Conservation (phyloP, 768 basidiomycete genomes). For the Tylopilus sp. region DNA sequence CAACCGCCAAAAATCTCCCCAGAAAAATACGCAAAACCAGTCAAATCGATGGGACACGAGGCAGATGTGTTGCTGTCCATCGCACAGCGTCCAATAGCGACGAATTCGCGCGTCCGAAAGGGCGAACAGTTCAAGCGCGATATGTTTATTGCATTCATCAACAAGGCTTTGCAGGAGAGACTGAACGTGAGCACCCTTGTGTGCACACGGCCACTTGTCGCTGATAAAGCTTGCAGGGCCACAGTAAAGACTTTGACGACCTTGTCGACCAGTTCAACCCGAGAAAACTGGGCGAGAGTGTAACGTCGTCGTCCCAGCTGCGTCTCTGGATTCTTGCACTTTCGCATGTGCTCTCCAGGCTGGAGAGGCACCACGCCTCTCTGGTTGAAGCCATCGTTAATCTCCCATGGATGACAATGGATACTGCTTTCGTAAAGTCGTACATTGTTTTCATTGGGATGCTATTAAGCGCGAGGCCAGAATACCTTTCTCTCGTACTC, state of each 20-base stretch:
- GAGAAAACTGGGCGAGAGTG: slow-evolving; percentile 34
- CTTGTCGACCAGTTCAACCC: slow-evolving; percentile 84
- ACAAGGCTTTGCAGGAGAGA: slow-evolving; percentile 77
- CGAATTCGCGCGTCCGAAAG: slow-evolving; percentile 74
- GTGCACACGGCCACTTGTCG: slow-evolving; percentile 4
- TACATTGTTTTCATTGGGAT: slow-evolving; percentile 90
- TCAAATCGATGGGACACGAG: slow-evolving; percentile 20
- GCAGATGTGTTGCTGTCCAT: slow-evolving; percentile 15
- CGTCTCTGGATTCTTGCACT: slow-evolving; percentile 83
- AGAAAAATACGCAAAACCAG: slow-evolving; percentile 43
- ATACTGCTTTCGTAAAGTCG: slow-evolving; percentile 77
- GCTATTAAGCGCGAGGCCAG: slow-evolving; percentile 86
- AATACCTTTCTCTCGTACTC: slow-evolving; percentile 85
- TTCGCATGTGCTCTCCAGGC: slow-evolving; percentile 86
- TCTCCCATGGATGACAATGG: slow-evolving; percentile 92
- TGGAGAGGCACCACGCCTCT: slow-evolving; percentile 74
- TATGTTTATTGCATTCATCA: slow-evolving; percentile 82
- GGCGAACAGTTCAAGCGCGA: slow-evolving; percentile 75
- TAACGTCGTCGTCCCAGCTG: slow-evolving; percentile 48
- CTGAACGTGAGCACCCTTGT: slow-evolving; percentile 47
- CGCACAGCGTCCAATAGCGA: slow-evolving; percentile 59
- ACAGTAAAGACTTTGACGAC: slow-evolving; percentile 76
- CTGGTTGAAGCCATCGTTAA: slow-evolving; percentile 85
- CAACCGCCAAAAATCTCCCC: slow-evolving; percentile 37
- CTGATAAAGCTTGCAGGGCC: slow-evolving; percentile 48